Evolutionary conservation across 2,329 filamentous ascomycete genomes (phyloP).

Genomic region (Talaromyces marneffei): DNA sequence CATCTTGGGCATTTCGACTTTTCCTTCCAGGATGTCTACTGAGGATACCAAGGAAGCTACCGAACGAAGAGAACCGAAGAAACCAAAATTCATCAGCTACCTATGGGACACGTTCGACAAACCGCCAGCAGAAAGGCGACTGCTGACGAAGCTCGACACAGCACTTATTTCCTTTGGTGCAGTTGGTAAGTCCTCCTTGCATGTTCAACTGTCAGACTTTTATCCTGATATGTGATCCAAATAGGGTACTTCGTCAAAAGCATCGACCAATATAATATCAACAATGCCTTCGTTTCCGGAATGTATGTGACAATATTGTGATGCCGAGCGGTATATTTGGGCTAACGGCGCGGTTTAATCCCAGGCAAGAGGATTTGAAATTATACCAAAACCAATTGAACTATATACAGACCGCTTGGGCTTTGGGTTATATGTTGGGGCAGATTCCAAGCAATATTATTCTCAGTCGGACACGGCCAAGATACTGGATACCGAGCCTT

Average conservation of each 20-base stretch:
- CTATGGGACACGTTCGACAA: conserved; percentile 52
- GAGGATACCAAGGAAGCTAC: conserved; percentile 1
- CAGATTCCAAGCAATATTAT: conserved; percentile 50
- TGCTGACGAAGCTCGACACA: conserved; percentile 47
- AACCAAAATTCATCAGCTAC: conserved; percentile 44
- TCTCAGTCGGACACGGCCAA: conserved; percentile 44
- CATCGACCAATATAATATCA: conserved; percentile 42
- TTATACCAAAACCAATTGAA: conserved; percentile 53
- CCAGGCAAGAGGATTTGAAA: conserved; percentile 48
- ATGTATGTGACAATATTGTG: conserved; percentile 29
- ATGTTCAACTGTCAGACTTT: neutral
- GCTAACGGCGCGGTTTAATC: neutral
- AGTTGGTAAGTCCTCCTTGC: conserved; percentile 24
- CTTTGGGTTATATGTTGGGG: conserved; percentile 55
- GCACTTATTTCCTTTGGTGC: conserved; percentile 46
- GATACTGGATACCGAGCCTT: conserved; percentile 46
- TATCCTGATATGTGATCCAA: neutral
- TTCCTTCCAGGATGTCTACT: conserved; percentile 7
- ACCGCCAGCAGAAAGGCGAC: conserved; percentile 43
- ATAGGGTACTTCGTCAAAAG: conserved; percentile 49
- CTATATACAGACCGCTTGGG: conserved; percentile 53
- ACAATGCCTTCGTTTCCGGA: conserved; percentile 45
- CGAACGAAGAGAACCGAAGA: conserved; percentile 27
- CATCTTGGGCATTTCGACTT: neutral
- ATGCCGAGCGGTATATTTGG: too few relatives aligned